Evolutionary conservation across 1,139 yeast genomes (phyloP), one percentile per base, ranked within the genome.

Genomic region (Geotrichum europaeum): DNA sequence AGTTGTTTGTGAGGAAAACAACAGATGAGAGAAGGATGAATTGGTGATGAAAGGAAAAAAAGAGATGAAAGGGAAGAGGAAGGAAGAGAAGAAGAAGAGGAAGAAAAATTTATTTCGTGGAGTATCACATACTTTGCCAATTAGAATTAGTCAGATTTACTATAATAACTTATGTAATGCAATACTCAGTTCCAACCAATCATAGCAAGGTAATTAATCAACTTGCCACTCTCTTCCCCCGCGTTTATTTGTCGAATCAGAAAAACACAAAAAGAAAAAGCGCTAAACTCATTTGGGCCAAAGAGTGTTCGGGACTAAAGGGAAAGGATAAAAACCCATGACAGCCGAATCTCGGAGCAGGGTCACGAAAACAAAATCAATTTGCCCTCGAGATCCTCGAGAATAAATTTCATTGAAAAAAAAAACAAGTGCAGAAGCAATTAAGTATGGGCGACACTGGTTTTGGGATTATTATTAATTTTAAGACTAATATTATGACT

Each of bases 41-140:
- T 30, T 20, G 32, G 22, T 43, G 43, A 54, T 22, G 53, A 32
- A 49, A 50, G 54, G 40, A 25, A 56, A 15, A 50, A 24, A 20
- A 20, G 40, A 30, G 30, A 32, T 10, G 15, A 51, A 15, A 51
- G 3, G 9, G 20, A 25, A 25, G 24, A 30, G 24, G 24, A 34
- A 25, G 25, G 36, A 49, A 49, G 22, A 34, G 28, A 49, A 32
- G 30, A 49, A 32, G 30, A 43, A 51, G 52, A 30, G 34, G 28
- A 40, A 40, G 25, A 54, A 58, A 58, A 49, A 40, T 40, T 51
- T 57, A 36, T 36, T 57, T 47, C 51, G 47, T 56, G 58, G 58
- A 49, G 57, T 45, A 51, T 18, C 32, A 30, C 12, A 32, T 47
- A 25, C 47, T 43, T 30, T 40, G 20, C 30, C 57, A 24, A 47